Conservation (phyloP, 257 asterid genomes). For the Plectranthus barbatus region DNA sequence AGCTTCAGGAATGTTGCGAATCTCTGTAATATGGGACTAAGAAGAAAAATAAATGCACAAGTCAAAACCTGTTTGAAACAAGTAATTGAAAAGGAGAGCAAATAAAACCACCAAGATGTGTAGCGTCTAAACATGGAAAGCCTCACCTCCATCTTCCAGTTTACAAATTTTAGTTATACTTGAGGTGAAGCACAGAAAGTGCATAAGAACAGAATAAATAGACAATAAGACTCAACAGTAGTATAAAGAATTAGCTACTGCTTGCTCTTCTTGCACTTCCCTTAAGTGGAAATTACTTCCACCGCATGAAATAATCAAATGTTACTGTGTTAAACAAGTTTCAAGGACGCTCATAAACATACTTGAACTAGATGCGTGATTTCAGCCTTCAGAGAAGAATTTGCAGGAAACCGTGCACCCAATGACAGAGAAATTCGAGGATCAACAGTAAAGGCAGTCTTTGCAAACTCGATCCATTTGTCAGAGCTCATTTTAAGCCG, state of each 20-base stretch:
- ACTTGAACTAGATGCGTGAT: constrained; percentile 79
- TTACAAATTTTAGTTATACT: neutral
- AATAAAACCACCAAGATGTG: constrained; percentile 6
- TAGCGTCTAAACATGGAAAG: constrained; percentile 10
- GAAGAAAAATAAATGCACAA: constrained; percentile 14
- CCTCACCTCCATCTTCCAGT: neutral
- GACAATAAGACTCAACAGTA: neutral
- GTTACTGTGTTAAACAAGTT: constrained; percentile 15
- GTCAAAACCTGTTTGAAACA: constrained; percentile 4
- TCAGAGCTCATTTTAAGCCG: constrained; percentile 82
- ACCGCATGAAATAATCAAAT: neutral
- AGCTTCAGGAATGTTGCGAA: constrained; percentile 84
- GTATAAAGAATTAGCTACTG: neutral
- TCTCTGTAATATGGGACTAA: constrained; percentile 73
- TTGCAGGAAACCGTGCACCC: constrained; percentile 91
- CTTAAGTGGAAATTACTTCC: constrained; percentile 2
- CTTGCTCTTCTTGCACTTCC: neutral
- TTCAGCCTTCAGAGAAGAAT: constrained; percentile 75
- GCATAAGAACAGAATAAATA: neutral
- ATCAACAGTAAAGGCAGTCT: constrained; percentile 88
- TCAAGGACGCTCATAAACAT: constrained; percentile 25
- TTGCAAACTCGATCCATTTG: constrained; percentile 77
- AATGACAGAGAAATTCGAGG: constrained; percentile 79
- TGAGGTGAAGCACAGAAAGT: neutral
- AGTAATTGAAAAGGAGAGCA: neutral